phyloP scores from a whole-genome alignment of 2,329 filamentous ascomycete species.

The Aureobasidium sp. region DNA sequence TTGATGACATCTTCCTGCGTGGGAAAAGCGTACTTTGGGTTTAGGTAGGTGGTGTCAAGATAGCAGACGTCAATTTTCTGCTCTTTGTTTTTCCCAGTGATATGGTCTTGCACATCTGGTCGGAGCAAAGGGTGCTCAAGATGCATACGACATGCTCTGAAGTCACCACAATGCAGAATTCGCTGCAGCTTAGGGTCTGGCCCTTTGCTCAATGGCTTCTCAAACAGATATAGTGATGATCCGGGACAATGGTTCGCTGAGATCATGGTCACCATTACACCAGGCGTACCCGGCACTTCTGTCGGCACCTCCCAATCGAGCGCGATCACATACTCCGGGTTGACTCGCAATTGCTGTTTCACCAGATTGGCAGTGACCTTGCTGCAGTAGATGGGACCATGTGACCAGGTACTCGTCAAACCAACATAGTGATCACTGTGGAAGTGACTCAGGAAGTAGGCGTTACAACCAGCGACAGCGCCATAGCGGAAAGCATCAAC shows the following conservation, averaged over 20 bases:
- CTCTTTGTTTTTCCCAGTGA: slow-evolving; percentile 64
- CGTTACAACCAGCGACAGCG: slow-evolving; percentile 81
- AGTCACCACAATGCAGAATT: slow-evolving; percentile 92
- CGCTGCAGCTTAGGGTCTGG: slow-evolving; percentile 59
- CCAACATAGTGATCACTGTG: slow-evolving; percentile 97
- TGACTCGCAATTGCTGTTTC: slow-evolving; percentile 74
- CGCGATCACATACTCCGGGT: slow-evolving; percentile 75
- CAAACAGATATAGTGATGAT: slow-evolving; percentile 86
- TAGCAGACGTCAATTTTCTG: slow-evolving; percentile 95
- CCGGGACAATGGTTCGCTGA: slow-evolving; percentile 95
- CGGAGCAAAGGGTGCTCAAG: slow-evolving; percentile 73
- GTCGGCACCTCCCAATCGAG: slow-evolving; percentile 76
- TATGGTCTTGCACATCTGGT: slow-evolving; percentile 63
- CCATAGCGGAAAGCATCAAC: slow-evolving; percentile 96
- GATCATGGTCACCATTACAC: slow-evolving; percentile 87
- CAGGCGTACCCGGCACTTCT: slow-evolving; percentile 74
- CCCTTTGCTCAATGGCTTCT: slow-evolving; percentile 63
- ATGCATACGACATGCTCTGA: slow-evolving; percentile 81
- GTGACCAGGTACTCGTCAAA: slow-evolving; percentile 76
- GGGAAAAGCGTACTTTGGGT: slow-evolving; percentile 91
- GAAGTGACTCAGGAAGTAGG: slow-evolving; percentile 96
- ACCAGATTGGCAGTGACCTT: slow-evolving; percentile 86
- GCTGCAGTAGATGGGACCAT: slow-evolving; percentile 96
- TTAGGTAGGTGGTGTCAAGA: slow-evolving; percentile 93
- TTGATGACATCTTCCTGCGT: slow-evolving; percentile 79